Conservation (phyloP, 1,139 yeast genomes). For the Blastobotrys capitulatus region DNA sequence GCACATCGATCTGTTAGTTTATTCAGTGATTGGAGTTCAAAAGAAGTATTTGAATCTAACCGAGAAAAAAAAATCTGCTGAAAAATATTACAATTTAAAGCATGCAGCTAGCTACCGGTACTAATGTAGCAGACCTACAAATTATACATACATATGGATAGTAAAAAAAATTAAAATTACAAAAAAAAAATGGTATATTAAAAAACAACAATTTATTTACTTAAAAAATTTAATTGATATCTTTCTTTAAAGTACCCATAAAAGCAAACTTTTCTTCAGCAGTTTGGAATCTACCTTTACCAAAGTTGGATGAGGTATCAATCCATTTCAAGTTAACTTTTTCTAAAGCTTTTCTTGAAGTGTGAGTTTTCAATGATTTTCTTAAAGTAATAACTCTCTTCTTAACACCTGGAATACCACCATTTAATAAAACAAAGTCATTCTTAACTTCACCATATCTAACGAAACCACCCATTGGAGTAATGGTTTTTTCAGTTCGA, state of each 20-base stretch:
- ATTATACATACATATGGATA: too few relatives aligned
- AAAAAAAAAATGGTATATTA: constrained; percentile 11
- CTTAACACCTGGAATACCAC: constrained; percentile 99
- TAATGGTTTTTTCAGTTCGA: constrained; percentile 99
- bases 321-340: constrained; percentile 98
- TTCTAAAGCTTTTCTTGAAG: constrained; percentile 97
- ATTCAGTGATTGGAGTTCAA: too few relatives aligned
- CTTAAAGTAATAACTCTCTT: constrained; percentile 99
- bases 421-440: constrained; percentile 96
- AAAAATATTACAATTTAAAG: too few relatives aligned
- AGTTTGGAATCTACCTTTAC: constrained; percentile 99
- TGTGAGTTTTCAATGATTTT: constrained; percentile 97
- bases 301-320: constrained; percentile 99
- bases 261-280: constrained; percentile 99
- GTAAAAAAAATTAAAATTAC: background rate
- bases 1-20: too few relatives aligned
- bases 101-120: too few relatives aligned
- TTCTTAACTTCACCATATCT: constrained; percentile 98
- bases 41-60: too few relatives aligned
- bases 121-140: too few relatives aligned
- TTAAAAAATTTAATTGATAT: constrained; percentile 35
- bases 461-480: constrained; percentile 99
- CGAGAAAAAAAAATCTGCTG: too few relatives aligned
- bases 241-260: constrained; percentile 99
- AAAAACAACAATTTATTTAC: constrained; percentile 1